Base-by-base conservation (phyloP, 2,329 filamentous ascomycete species). In the Cladosporium phlei region DNA sequence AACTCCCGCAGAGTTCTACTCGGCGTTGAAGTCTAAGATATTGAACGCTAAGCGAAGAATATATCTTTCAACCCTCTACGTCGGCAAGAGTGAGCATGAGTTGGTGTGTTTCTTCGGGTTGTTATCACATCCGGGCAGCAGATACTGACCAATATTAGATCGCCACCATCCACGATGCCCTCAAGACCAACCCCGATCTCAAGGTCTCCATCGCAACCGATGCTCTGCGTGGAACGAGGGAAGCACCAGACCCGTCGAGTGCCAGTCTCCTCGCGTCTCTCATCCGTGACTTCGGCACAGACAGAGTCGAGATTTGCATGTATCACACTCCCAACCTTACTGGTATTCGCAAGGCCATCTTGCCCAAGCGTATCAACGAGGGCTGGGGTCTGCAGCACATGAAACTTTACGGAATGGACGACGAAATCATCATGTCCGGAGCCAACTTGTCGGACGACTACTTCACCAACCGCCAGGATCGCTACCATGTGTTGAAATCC, bases 311-410 rank as follows among this genome's bases (percentile, higher is more conserved):
- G 61, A 82, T 98, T 53, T 85, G 90, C 58, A 94, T 98, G 89
- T 98, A 94, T 63, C 93, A 98, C 67, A 98, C 93, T 1, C 93
- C 93, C 0, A 98, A 98, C 60, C 69, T 98, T 53, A 95, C 87
- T 2, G 93, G 93, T 0, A 58, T 94, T 48, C 80, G 84, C 40
- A 97, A 97, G 69, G 82, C 83, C 59, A 74, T 86, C 55, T 80
- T 97, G 2, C 93, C 93, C 0, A 87, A 81, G 62, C 78, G 93
- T 16, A 91, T 98, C 64, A 98, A 98, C 57, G 93, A 98, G 69
- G 93, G 93, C 14, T 98, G 93, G 93, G 93, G 93, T 1, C 69
- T 98, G 51, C 93, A 98, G 64, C 93, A 98, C 63, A 98, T 98
- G 91, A 98, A 98, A 75, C 74, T 98, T 0, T 98, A 98, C 58